A percentile compares a stretch with the other conserved stretches of the same genome.
Conservation (phyloP, 1,284 basidiomycete genomes). For the Rhodotorula mucilaginosa region DNA sequence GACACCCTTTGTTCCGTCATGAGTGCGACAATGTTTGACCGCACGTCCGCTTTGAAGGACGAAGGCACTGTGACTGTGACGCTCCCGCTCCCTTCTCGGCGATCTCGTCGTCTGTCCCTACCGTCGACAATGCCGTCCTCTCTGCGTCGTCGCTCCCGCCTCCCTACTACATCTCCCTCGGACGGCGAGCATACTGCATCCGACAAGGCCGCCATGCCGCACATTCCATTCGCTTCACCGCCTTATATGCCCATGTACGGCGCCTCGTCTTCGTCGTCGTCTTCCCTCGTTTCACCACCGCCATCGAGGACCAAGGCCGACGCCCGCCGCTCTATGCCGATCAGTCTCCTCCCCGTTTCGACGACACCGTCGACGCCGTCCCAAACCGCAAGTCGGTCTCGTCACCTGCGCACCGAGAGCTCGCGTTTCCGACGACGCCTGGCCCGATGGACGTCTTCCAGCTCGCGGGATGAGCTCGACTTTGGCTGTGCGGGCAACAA, state of each 20-base stretch:
- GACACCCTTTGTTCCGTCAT: neutral
- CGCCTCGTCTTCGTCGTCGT: neutral
- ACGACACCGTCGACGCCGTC: neutral
- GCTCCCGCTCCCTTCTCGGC: neutral
- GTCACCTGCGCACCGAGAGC: neutral
- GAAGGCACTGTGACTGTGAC: neutral
- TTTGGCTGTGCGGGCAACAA: conserved; percentile 37
- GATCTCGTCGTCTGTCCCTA: neutral
- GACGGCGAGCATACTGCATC: neutral
- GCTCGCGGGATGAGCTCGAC: conserved; percentile 23
- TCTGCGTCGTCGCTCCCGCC: neutral
- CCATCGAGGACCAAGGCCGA: neutral
- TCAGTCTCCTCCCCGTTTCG: neutral
- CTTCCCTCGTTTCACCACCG: neutral
- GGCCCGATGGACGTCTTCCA: conserved; percentile 3
- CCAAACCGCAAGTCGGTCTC: neutral
- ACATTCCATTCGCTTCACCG: conserved; percentile 19
- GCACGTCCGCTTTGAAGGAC: neutral
- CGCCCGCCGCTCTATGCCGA: conserved; percentile 1
- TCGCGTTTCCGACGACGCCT: conserved; percentile 12
- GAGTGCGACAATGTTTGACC: neutral
- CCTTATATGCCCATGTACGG: conserved; percentile 31
- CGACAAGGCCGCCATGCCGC: neutral
- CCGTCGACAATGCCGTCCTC: neutral
- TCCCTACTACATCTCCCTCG: neutral